Evolutionary conservation across 441 rosid species (phyloP).

Genomic region (Aquilaria agallochum): DNA sequence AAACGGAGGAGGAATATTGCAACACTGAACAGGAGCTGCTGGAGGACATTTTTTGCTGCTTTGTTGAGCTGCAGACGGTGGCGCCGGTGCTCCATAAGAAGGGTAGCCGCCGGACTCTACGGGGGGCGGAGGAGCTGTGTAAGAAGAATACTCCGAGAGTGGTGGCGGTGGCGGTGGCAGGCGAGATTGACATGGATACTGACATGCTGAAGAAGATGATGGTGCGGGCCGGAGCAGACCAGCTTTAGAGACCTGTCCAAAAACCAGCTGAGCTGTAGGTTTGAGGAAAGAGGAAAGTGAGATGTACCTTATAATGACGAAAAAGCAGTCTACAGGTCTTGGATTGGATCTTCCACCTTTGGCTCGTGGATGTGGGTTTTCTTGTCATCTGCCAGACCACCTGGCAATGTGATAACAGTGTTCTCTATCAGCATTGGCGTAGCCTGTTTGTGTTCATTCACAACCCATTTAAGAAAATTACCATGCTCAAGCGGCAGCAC

Average conservation of each 20-base stretch:
- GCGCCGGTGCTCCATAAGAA: constrained; percentile 21
- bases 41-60: constrained; percentile 26
- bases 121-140: constrained; percentile 25
- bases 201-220: constrained; percentile 24
- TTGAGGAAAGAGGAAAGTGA: constrained; percentile 7
- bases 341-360: constrained; percentile 7
- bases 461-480: neutral
- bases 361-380: constrained; percentile 22
- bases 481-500: too few species aligned
- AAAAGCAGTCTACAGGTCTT: neutral
- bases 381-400: constrained; percentile 76
- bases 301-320: constrained; percentile 5
- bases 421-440: constrained; percentile 1
- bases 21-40: constrained; percentile 26
- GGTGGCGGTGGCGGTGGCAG: constrained; percentile 34
- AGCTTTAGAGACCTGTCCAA: constrained; percentile 19
- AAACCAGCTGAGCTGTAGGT: constrained; percentile 6
- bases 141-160: constrained; percentile 16
- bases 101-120: constrained; percentile 23
- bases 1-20: constrained; percentile 42
- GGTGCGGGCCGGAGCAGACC: constrained; percentile 16
- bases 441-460: constrained; percentile 17
- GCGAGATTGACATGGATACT: constrained; percentile 30
- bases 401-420: constrained; percentile 37
- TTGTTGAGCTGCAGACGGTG: constrained; percentile 25